Conservation (phyloP, 805 yeast genomes). For the Kregervanrija pseudodelftensis region DNA sequence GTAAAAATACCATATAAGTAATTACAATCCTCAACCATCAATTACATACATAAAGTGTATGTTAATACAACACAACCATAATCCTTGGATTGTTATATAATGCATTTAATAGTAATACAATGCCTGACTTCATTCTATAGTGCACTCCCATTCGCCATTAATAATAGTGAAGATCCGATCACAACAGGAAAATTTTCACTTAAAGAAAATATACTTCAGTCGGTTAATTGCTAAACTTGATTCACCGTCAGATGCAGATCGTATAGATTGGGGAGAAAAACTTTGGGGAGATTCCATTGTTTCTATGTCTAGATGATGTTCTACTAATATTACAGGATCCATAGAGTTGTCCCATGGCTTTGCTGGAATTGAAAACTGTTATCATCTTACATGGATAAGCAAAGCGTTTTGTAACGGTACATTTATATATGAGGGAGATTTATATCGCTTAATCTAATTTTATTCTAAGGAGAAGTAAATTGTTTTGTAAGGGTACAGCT, state of each 20-base stretch:
- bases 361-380: no score
- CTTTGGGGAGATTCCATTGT: conserved; percentile 59
- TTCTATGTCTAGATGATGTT: conserved; percentile 36
- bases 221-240: no score
- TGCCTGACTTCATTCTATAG: conserved; percentile 25
- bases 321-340: no score
- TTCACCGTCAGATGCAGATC: conserved; percentile 41
- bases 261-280: conserved; percentile 42
- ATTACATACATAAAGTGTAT: not conserved
- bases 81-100: no score
- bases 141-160: conserved; percentile 20
- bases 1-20: no score
- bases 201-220: no score
- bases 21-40: not conserved
- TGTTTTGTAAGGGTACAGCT: conserved; percentile 18
- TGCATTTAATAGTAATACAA: conserved; percentile 57
- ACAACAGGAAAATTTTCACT: conserved; percentile 33
- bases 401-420: no score
- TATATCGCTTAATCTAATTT: no score
- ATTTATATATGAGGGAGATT: no score
- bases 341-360: no score
- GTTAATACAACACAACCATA: no score
- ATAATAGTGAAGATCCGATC: conserved; percentile 39
- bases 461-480: conserved; percentile 21
- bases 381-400: no score